These are phyloP conservation scores for Phytophthora chlamydospora DNA, from an alignment of 352 stramenopile species.

Conservation along the genomic window DNA sequence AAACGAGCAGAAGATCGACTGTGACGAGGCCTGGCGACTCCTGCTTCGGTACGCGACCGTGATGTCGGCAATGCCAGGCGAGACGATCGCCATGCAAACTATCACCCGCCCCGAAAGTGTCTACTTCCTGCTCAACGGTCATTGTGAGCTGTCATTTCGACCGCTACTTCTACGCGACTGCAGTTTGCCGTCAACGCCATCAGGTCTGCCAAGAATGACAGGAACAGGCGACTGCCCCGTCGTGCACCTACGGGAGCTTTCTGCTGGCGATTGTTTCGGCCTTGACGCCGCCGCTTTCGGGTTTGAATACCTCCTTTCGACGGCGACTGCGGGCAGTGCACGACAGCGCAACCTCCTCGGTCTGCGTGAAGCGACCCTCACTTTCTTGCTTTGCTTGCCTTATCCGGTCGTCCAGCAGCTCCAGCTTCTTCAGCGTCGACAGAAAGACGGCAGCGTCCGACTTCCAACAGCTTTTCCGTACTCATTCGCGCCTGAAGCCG, in stretches of 20 bases:
- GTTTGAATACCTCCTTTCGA: slow-evolving; percentile 42
- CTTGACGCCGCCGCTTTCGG: slow-evolving; percentile 52
- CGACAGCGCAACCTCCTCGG: slow-evolving; percentile 57
- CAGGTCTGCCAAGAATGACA: slow-evolving; percentile 16
- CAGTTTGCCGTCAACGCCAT: slow-evolving; percentile 1
- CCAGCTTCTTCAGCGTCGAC: slow-evolving; percentile 14
- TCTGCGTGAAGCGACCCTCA: slow-evolving; percentile 39
- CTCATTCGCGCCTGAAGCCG: slow-evolving; percentile 25
- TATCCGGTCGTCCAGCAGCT: slow-evolving; percentile 42
- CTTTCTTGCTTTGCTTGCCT: slow-evolving; percentile 47
- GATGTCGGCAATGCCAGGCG: slow-evolving; percentile 18
- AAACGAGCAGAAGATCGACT: not conserved
- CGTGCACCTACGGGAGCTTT: slow-evolving; percentile 41
- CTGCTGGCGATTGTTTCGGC: slow-evolving; percentile 49
- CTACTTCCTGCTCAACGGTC: slow-evolving; percentile 33
- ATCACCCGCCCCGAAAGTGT: slow-evolving; percentile 15
- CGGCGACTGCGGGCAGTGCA: slow-evolving; percentile 42
- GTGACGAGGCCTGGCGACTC: slow-evolving; percentile 21
- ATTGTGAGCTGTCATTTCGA: slow-evolving; percentile 31
- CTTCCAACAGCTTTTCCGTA: slow-evolving; percentile 19
- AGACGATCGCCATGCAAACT: slow-evolving; percentile 17
- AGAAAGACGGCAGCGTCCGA: not conserved
- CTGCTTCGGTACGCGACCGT: slow-evolving; percentile 24
- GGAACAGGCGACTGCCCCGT: not conserved
- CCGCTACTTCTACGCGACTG: slow-evolving; percentile 13